Conservation (phyloP, 139 green algal genomes). For the Edaphochlamys debaryana region DNA sequence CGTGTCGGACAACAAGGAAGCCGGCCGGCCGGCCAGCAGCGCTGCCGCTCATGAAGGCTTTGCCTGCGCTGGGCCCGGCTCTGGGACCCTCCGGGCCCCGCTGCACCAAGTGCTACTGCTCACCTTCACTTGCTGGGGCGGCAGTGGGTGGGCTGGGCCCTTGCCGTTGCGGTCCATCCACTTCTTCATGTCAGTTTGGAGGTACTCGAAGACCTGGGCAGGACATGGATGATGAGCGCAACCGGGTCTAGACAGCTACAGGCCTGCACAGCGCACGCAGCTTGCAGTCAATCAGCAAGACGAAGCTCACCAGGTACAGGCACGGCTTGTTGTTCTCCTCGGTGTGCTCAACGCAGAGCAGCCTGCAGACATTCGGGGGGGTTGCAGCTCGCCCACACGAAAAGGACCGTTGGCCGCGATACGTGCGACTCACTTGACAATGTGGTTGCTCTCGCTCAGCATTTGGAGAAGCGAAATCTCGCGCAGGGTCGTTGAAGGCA, state of each 20-base stretch:
- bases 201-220: constrained; percentile 97
- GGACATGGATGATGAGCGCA: too few species aligned
- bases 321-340: constrained; percentile 96
- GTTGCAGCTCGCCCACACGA: background rate
- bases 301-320: constrained; percentile 92
- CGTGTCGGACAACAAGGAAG: too few species aligned
- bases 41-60: too few species aligned
- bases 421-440: constrained; percentile 79
- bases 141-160: constrained; percentile 73
- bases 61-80: too few species aligned
- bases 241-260: too few species aligned
- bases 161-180: constrained; percentile 96
- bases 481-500: constrained; percentile 95
- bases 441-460: constrained; percentile 92
- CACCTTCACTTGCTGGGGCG: constrained; percentile 78
- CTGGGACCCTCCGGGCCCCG: too few species aligned
- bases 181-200: constrained; percentile 98
- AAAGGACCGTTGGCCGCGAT: background rate
- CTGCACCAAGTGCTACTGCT: too few species aligned
- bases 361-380: constrained; percentile 53
- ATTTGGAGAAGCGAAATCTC: constrained; percentile 98
- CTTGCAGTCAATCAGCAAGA: too few species aligned
- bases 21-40: too few species aligned
- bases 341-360: constrained; percentile 93
- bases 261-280: too few species aligned